phyloP scores from a whole-genome alignment of 148 eudicot species.

The Dysphania ambrosioides region DNA sequence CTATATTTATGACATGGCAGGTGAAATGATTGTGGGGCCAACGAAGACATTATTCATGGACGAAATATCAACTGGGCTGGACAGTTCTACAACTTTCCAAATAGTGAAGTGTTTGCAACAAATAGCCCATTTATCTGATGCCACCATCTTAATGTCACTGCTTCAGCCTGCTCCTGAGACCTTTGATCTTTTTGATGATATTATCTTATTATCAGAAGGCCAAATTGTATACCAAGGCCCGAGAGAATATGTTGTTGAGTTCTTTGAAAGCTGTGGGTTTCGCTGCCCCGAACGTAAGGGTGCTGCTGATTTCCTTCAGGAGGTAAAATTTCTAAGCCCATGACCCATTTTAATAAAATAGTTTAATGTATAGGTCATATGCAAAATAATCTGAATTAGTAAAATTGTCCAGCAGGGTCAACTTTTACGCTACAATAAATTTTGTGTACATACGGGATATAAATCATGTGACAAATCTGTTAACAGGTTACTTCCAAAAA shows the following conservation, averaged over 20 bases:
- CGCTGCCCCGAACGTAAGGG: conserved; percentile 79
- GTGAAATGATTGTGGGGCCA: conserved; percentile 87
- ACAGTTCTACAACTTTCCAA: conserved; percentile 85
- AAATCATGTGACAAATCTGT: neutral
- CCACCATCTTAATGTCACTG: conserved; percentile 69
- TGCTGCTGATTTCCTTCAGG: conserved; percentile 84
- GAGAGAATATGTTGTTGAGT: conserved; percentile 58
- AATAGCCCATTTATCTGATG: conserved; percentile 69
- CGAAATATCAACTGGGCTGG: conserved; percentile 94
- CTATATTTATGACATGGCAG: conserved; percentile 23
- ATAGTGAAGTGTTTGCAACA: conserved; percentile 84
- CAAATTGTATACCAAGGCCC: conserved; percentile 87
- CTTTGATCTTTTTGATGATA: conserved; percentile 76
- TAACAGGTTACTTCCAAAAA: conserved; percentile 68
- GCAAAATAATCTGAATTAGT: neutral
- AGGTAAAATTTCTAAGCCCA: conserved; percentile 37
- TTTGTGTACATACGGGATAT: no score
- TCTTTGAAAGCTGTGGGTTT: conserved; percentile 77
- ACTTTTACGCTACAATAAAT: no score
- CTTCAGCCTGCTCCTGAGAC: conserved; percentile 93
- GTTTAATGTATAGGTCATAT: no score
- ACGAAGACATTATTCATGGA: conserved; percentile 86
- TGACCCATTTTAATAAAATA: neutral
- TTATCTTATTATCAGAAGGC: conserved; percentile 76
- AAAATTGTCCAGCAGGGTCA: no score